phyloP scores from a whole-genome alignment of 2,329 filamentous ascomycete genomes.

The Zasmidium citrigriseum region DNA sequence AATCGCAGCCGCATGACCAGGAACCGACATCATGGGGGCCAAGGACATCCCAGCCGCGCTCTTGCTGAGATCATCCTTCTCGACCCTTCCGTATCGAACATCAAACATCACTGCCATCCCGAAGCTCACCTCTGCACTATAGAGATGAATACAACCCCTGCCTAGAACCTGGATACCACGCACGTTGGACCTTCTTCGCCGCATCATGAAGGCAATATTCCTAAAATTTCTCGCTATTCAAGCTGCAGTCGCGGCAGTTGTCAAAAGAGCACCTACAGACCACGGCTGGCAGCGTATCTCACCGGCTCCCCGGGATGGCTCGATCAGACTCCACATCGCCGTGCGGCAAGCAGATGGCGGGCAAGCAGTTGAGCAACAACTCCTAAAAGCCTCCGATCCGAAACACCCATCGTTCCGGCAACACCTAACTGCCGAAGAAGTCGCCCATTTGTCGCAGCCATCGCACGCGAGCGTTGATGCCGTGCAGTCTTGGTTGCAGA shows the following conservation, averaged over 20 bases:
- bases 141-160: no score
- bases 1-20: not conserved
- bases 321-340: slow-evolving; percentile 25
- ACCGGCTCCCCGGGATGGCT: slow-evolving; percentile 16
- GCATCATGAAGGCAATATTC: not conserved
- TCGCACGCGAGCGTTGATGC: not conserved
- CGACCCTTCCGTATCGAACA: not conserved
- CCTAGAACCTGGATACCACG: no score
- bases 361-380: slow-evolving; percentile 12
- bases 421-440: slow-evolving; percentile 16
- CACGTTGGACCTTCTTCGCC: not conserved
- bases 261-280: slow-evolving; percentile 9
- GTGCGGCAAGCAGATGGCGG: slow-evolving; percentile 19
- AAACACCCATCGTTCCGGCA: slow-evolving; percentile 15
- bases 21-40: not conserved
- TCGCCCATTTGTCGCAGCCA: slow-evolving; percentile 11
- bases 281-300: slow-evolving; percentile 17
- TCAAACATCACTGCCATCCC: no score
- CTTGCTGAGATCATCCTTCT: not conserved
- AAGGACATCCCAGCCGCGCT: not conserved
- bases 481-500: slow-evolving; percentile 17
- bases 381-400: slow-evolving; percentile 15
- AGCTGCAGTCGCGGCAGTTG: slow-evolving; percentile 8
- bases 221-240: not conserved
- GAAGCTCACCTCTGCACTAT: no score